Percentiles rank a stretch among this genome's conserved stretches.
These are phyloP conservation scores for Hericium erinaceus DNA, from an alignment of 768 basidiomycete species.

Conservation along the genomic window DNA sequence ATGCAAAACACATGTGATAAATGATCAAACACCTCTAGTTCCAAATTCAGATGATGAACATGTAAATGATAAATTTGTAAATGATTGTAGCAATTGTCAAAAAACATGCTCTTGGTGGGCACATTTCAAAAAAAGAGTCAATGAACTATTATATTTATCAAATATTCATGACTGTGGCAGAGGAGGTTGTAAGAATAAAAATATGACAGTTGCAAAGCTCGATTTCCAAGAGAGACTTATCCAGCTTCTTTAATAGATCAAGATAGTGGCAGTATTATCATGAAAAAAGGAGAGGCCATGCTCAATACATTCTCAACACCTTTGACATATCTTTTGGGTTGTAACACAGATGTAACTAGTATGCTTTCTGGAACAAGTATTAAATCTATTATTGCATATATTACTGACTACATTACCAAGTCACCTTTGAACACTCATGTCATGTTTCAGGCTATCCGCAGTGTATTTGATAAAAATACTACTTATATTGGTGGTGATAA, in stretches of 20 bases:
- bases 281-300: conserved; percentile 24
- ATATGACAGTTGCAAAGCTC: conserved; percentile 21
- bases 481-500: conserved; percentile 14
- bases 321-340: conserved; percentile 26
- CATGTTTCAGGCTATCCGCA: conserved; percentile 25
- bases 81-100: not conserved
- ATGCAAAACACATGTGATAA: no score
- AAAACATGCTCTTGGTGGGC: not conserved
- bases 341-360: conserved; percentile 32
- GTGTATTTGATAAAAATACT: conserved; percentile 16
- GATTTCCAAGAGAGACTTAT: conserved; percentile 26
- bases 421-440: conserved; percentile 27
- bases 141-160: conserved; percentile 4
- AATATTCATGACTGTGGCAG: conserved; percentile 2
- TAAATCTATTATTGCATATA: conserved; percentile 29
- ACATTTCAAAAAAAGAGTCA: conserved; percentile 1
- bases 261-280: conserved; percentile 19
- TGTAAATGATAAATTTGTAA: no score
- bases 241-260: conserved; percentile 21
- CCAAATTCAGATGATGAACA: no score
- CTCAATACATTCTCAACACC: conserved; percentile 27
- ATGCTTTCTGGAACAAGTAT: conserved; percentile 31
- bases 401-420: conserved; percentile 38
- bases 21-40: no score
- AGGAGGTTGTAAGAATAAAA: conserved; percentile 22